phyloP scores from a whole-genome alignment of 2,329 filamentous ascomycete genomes.

The Lasiodiplodia citricola region DNA sequence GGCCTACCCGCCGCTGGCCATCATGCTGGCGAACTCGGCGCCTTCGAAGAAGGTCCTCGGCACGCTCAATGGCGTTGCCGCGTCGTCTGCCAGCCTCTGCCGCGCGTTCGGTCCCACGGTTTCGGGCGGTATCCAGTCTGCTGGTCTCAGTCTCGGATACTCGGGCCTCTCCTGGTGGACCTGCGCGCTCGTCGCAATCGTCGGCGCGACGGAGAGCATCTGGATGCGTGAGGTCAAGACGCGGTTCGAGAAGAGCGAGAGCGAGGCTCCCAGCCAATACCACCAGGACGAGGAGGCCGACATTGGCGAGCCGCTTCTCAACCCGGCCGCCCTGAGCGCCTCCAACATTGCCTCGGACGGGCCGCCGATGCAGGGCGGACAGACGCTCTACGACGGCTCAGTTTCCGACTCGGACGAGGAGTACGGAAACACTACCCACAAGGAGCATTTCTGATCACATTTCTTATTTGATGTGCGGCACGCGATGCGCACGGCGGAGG shows the following conservation, averaged over 20 bases:
- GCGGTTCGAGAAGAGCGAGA: conserved; percentile 30
- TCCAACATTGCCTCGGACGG: conserved; percentile 21
- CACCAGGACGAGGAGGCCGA: conserved; percentile 38
- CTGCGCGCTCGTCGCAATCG: conserved; percentile 74
- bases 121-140: conserved; percentile 82
- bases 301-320: conserved; percentile 33
- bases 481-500: conserved; percentile 12
- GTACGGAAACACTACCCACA: neutral
- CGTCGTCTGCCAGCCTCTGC: conserved; percentile 87
- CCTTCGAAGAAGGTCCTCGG: conserved; percentile 84
- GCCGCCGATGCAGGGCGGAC: conserved; percentile 18
- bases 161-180: conserved; percentile 95
- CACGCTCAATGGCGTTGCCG: conserved; percentile 89
- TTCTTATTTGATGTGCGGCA: conserved; percentile 11
- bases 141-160: conserved; percentile 79
- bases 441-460: conserved; percentile 23
- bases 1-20: conserved; percentile 87
- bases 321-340: conserved; percentile 23
- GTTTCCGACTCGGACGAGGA: conserved; percentile 13
- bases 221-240: conserved; percentile 71
- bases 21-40: conserved; percentile 86
- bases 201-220: conserved; percentile 76
- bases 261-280: conserved; percentile 31
- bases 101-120: conserved; percentile 87
- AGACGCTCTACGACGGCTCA: conserved; percentile 21